Conservation (phyloP, 108 stramenopile species). For the Conticribra guillardii region DNA sequence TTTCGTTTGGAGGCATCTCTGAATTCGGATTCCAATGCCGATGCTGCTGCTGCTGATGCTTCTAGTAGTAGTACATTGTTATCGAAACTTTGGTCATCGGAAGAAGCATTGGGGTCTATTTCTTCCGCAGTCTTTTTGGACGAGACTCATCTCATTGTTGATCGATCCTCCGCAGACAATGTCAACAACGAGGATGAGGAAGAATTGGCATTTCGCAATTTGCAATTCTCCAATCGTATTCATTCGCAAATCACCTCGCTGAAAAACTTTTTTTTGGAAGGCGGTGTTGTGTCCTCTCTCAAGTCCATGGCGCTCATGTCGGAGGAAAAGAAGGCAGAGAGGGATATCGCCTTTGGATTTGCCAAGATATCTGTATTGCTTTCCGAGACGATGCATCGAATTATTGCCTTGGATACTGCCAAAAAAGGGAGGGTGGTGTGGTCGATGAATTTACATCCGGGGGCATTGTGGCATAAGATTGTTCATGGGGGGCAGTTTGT, state of each 20-base stretch:
- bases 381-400: constrained; percentile 56
- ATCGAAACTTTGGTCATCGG: constrained; percentile 67
- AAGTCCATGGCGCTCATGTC: constrained; percentile 33
- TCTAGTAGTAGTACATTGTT: constrained; percentile 5
- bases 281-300: constrained; percentile 29
- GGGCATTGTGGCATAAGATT: constrained; percentile 68
- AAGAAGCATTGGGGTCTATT: constrained; percentile 73
- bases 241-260: constrained; percentile 59
- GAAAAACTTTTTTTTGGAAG: constrained; percentile 32
- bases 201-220: constrained; percentile 54
- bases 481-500: constrained; percentile 77
- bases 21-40: no score
- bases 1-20: constrained; percentile 28
- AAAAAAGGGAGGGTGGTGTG: constrained; percentile 58
- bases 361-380: constrained; percentile 79
- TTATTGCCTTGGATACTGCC: constrained; percentile 71
- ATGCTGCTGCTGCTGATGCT: no score
- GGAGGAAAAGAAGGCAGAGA: constrained; percentile 45
- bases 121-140: constrained; percentile 75
- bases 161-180: constrained; percentile 10
- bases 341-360: constrained; percentile 79
- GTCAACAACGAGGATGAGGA: constrained; percentile 50
- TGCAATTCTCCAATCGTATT: constrained; percentile 61
- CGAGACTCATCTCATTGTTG: constrained; percentile 61
- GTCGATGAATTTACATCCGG: constrained; percentile 63